Evolutionary conservation across 2,329 filamentous ascomycete genomes (phyloP), one percentile per base, ranked within the genome.

Genomic region (Chaetomium globosum): DNA sequence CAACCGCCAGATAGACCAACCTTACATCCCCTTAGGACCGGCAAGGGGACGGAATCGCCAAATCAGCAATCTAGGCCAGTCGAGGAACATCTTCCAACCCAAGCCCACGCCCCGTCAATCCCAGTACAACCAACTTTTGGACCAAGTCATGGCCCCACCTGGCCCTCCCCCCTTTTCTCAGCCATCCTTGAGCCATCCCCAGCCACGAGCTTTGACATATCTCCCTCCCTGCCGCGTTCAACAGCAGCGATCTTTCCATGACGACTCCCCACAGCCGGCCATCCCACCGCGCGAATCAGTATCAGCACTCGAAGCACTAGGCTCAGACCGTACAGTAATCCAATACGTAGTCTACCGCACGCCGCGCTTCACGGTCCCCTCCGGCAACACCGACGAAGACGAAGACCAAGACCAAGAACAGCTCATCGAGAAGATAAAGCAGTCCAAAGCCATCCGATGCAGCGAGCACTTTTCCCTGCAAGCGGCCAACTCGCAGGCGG

Each of bases 261-360:
- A 57, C 21, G 12, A 43, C 6, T 19, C 8, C 28, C n/a, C 28
- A 13, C 26, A n/a, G 19, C 61, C 23, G 21, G 19, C 33, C 26
- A n/a, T 6, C 28, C 55, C 12, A 23, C 51, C 61, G 4, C 59
- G 43, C 16, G 46, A 59, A 5, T 16, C 59, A 2, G 28, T 65
- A 23, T 16, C 61, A 4, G 48, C 56, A 55, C 8, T 43, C 28
- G 61, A 61, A 10, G 56, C 63, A 19, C 53, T 66, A 12, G 64
- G 66, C 36, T 12, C 51, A 49, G 64, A 63, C 56, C 51, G 64
- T 12, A 53, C 51, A 1, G 36, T 64, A 7, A 21, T 49, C 59
- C 55, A 65, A 12, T 70, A 61, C 31, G 61, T 59, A 9, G 66
- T 70, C 30, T 70, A 62, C 48, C 66, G 65, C 16, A 70, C 66